Base-by-base conservation (phyloP, 768 basidiomycete genomes). In the Cyclocybe aegerita region DNA sequence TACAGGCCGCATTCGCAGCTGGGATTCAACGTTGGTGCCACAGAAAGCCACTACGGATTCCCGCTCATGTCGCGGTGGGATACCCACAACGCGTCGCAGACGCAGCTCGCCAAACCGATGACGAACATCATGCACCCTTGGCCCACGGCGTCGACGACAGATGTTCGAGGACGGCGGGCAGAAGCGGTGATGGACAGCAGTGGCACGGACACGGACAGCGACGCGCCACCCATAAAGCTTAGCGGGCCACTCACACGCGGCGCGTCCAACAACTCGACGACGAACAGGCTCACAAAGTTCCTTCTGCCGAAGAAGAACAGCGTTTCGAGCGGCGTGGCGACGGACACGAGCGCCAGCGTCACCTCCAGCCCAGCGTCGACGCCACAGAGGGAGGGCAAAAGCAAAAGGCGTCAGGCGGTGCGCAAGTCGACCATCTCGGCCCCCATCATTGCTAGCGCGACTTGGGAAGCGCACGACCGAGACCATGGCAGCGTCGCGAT, bases 291-390 rank as follows among this genome's bases (percentile, higher is more conserved):
- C 40, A 43, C 55, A 9, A 60, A 53, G 15, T 47, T 64, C 16
- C 50, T 64, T 16, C 44, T 55, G 34, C 55, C 60, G 12, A 64
- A 57, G 43, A 64, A 62, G 53, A 37, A 4, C 45, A 31, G 50
- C 50, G 32, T 44, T 9, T 16, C 39, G 10, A 36, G 33, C 46
- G 44, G 37, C 35, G 14, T 37, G 10, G n/a, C 12, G 7, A n/a
- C n/a, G 23, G 23, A 23, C 23, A 23, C 23, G 23, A 23, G 4
- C 8, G 10, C 48, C 8, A 23, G 43, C 29, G 15, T 11, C 17
- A 4, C 7, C 11, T 15, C 23, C 8, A 33, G 17, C 31, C 31
- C 17, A 12, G 12, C 9, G 6, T 15, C 14, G 6, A 37, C 36
- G 5, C 36, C 36, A 11, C 36, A 37, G 14, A 11, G 5, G 10